phyloP scores from a whole-genome alignment of 345 rosid genomes.

The Cardiospermum halicacabum region DNA sequence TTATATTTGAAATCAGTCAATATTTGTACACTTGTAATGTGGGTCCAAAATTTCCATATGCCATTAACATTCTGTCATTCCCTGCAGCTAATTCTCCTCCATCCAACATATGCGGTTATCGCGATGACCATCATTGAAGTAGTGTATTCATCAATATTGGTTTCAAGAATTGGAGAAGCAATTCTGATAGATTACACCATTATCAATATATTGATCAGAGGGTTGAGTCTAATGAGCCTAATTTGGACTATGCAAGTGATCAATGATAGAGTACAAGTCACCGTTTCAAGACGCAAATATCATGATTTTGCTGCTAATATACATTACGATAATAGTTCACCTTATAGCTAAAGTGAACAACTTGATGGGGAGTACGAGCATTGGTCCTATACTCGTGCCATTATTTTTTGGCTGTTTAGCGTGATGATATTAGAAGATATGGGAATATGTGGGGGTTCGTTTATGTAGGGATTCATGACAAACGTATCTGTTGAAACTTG shows the following conservation, averaged over 20 bases:
- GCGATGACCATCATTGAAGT: constrained; percentile 27
- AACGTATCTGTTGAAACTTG: constrained; percentile 56
- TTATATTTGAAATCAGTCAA: constrained; percentile 42
- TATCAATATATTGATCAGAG: constrained; percentile 48
- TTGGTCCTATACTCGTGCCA: constrained; percentile 65
- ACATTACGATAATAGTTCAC: constrained; percentile 38
- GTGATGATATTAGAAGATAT: constrained; percentile 31
- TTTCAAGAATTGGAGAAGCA: constrained; percentile 80
- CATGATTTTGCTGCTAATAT: constrained; percentile 45
- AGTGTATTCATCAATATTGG: constrained; percentile 52
- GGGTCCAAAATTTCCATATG: constrained; percentile 48
- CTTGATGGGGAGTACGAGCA: constrained; percentile 51
- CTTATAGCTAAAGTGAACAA: constrained; percentile 40
- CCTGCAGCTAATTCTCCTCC: constrained; percentile 50
- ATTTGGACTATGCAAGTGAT: constrained; percentile 73
- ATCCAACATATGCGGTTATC: constrained; percentile 23
- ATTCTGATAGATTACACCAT: constrained; percentile 46
- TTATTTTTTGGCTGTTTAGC: constrained; percentile 37
- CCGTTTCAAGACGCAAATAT: constrained; percentile 54
- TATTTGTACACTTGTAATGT: constrained; percentile 79
- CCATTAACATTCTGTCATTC: constrained; percentile 40
- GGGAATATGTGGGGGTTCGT: constrained; percentile 90
- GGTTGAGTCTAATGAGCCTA: constrained; percentile 48
- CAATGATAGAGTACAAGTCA: constrained; percentile 52
- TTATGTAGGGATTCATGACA: constrained; percentile 59